Percentiles rank a stretch among this genome's conserved stretches.
Conservation (phyloP, 2,329 filamentous ascomycete genomes). For the Cryphonectria carpinicola region DNA sequence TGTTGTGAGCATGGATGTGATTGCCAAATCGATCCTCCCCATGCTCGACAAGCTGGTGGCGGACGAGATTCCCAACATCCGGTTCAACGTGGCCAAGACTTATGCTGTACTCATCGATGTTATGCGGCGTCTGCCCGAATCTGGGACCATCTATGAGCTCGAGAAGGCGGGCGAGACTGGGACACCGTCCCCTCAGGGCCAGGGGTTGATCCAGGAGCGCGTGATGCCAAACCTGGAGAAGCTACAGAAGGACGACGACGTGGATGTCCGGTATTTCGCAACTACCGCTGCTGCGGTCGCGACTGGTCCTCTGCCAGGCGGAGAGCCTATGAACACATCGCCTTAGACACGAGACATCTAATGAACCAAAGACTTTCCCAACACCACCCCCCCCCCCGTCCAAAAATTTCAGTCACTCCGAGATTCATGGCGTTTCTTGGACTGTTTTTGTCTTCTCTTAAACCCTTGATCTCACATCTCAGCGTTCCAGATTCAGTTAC, state of each 20-base stretch:
- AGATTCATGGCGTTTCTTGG: slow-evolving; percentile 3
- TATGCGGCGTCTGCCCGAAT: slow-evolving; percentile 86
- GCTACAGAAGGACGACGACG: slow-evolving; percentile 94
- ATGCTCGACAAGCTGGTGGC: slow-evolving; percentile 93
- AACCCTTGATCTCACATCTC: slow-evolving; percentile 20
- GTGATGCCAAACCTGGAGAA: slow-evolving; percentile 91
- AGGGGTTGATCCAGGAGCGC: slow-evolving; percentile 81
- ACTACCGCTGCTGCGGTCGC: slow-evolving; percentile 77
- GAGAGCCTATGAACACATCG: slow-evolving; percentile 68
- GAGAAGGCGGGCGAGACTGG: slow-evolving; percentile 74
- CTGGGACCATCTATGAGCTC: slow-evolving; percentile 82
- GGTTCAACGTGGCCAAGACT: slow-evolving; percentile 99
- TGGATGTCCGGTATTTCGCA: slow-evolving; percentile 97
- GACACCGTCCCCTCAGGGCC: slow-evolving; percentile 70
- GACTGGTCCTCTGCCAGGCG: slow-evolving; percentile 49
- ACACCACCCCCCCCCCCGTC: not conserved
- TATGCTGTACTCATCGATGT: slow-evolving; percentile 88
- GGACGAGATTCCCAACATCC: slow-evolving; percentile 97
- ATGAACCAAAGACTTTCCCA: slow-evolving; percentile 52
- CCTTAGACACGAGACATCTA: slow-evolving; percentile 57
- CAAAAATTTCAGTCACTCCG: not conserved
- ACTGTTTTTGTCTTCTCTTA: slow-evolving; percentile 8
- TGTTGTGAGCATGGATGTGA: slow-evolving; percentile 91
- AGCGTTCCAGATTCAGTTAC: slow-evolving; percentile 23
- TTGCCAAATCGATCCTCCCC: slow-evolving; percentile 88